phyloP scores from a whole-genome alignment of 306 rosid genomes.

The Prunus padus region DNA sequence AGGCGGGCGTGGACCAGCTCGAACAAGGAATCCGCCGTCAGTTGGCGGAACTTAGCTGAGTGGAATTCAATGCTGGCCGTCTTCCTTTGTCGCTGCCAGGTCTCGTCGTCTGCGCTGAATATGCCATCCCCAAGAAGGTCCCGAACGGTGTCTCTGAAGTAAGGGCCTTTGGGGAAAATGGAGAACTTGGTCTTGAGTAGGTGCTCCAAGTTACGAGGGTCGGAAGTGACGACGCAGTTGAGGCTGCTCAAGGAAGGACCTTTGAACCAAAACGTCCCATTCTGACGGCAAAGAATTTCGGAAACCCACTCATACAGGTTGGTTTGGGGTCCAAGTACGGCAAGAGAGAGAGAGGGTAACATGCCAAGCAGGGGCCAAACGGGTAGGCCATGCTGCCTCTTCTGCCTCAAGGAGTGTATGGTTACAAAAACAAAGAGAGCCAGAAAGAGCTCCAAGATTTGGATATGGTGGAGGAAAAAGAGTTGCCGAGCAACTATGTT shows the following conservation, averaged over 20 bases:
- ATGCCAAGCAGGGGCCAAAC: conserved; percentile 81
- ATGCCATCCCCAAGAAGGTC: conserved; percentile 88
- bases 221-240: conserved; percentile 62
- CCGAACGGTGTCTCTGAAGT: conserved; percentile 54
- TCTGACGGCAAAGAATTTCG: conserved; percentile 37
- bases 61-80: conserved; percentile 89
- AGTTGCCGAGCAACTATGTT: conserved; percentile 10
- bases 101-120: conserved; percentile 71
- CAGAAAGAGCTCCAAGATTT: conserved; percentile 51
- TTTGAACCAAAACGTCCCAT: conserved; percentile 62
- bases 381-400: conserved; percentile 54
- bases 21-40: conserved; percentile 55
- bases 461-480: conserved; percentile 39
- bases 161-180: conserved; percentile 70
- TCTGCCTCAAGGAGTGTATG: conserved; percentile 64
- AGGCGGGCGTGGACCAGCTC: conserved; percentile 73
- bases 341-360: conserved; percentile 60
- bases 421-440: conserved; percentile 55
- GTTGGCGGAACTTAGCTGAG: conserved; percentile 60
- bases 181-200: conserved; percentile 77
- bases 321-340: conserved; percentile 26
- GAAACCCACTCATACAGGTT: conserved; percentile 75
- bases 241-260: conserved; percentile 75
- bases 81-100: conserved; percentile 83
- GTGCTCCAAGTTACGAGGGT: conserved; percentile 83